Conservation (phyloP, 495 filamentous ascomycete genomes). For the Talaromyces liani region DNA sequence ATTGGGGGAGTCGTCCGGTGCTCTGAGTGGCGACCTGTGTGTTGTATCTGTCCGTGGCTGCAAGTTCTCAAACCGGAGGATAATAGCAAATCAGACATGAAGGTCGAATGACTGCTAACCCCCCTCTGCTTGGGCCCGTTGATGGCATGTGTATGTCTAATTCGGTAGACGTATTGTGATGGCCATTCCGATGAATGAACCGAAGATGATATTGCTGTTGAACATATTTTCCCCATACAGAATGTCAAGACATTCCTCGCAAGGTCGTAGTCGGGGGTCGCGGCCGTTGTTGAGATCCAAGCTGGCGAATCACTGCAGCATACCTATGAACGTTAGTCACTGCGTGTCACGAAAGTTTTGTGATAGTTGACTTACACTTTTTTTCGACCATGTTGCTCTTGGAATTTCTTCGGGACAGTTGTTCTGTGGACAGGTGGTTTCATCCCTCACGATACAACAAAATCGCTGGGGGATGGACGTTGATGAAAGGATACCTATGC, state of each 20-base stretch:
- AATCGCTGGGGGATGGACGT: not conserved
- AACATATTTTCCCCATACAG: not conserved
- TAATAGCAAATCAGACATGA: not conserved
- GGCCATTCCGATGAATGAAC: too few relatives aligned
- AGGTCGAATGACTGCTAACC: not conserved
- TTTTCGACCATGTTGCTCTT: not conserved
- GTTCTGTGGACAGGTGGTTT: too few relatives aligned
- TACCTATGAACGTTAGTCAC: not conserved
- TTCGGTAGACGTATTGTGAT: too few relatives aligned
- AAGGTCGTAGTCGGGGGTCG: not conserved
- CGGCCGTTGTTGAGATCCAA: too few relatives aligned
- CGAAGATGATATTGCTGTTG: not conserved
- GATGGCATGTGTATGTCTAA: too few relatives aligned
- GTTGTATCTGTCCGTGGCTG: not conserved
- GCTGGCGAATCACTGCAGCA: too few relatives aligned
- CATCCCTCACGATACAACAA: not conserved
- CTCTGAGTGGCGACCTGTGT: not conserved
- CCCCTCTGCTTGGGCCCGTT: too few relatives aligned
- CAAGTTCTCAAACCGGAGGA: not conserved
- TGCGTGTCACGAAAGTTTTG: not conserved
- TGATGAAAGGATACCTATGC: not conserved
- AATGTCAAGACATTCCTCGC: not conserved
- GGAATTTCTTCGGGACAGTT: not conserved
- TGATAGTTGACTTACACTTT: not conserved
- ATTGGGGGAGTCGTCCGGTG: not conserved